Evolutionary conservation across 495 filamentous ascomycete species (phyloP).

Genomic region (Stereocaulon alpinum): DNA sequence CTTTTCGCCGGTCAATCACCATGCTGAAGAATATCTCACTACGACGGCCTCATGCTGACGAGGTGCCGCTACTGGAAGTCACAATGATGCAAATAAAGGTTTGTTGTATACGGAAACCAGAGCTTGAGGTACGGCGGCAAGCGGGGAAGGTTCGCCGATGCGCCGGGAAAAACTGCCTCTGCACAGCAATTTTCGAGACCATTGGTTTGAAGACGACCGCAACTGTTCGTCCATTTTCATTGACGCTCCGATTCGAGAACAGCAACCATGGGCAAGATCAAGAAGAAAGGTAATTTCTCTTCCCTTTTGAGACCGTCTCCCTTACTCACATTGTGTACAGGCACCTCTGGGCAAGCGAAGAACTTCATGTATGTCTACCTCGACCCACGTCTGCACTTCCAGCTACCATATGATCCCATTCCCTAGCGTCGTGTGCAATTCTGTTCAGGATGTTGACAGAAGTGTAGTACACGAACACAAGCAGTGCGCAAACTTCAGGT

Average conservation of each 20-base stretch:
- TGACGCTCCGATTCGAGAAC: background rate
- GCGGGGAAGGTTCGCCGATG: background rate
- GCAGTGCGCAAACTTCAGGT: slow-evolving; percentile 96
- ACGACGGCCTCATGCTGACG: background rate
- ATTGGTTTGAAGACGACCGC: background rate
- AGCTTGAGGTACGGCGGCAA: background rate
- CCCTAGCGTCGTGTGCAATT: background rate
- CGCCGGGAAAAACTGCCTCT: background rate
- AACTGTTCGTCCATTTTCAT: background rate
- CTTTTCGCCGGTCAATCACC: slow-evolving; percentile 64
- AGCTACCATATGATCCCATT: background rate
- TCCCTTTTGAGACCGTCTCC: background rate
- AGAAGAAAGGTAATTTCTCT: slow-evolving; percentile 45
- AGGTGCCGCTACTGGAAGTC: background rate
- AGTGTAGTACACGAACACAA: slow-evolving; percentile 51
- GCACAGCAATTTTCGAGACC: background rate
- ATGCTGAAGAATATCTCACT: slow-evolving; percentile 18
- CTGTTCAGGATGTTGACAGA: background rate
- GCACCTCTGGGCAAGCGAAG: slow-evolving; percentile 85
- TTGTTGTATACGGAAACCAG: background rate
- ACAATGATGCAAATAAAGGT: background rate
- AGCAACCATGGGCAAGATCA: slow-evolving; percentile 63
- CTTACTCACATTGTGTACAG: slow-evolving; percentile 28
- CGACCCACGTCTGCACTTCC: background rate
- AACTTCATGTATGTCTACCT: slow-evolving; percentile 66